Percentiles rank a stretch among this genome's conserved stretches.
Conservation (phyloP, 495 filamentous ascomycete species). For the Arthonia radiata region DNA sequence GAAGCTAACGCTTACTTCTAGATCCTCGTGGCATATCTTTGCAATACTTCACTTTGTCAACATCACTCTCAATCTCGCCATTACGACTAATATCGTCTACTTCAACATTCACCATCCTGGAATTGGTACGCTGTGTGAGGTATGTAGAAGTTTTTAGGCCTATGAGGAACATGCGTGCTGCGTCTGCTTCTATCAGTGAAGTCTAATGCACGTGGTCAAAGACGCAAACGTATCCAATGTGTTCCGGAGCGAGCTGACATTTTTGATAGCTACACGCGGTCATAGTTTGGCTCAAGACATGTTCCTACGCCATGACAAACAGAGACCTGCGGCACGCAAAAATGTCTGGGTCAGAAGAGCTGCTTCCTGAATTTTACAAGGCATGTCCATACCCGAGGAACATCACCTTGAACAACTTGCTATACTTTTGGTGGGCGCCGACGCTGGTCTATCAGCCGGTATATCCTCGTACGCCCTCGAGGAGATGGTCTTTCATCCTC, state of each 20-base stretch:
- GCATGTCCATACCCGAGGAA: slow-evolving; percentile 76
- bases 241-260: too few relatives aligned
- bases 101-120: slow-evolving; percentile 74
- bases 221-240: too few relatives aligned
- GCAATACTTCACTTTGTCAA: slow-evolving; percentile 61
- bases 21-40: slow-evolving; percentile 51
- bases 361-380: slow-evolving; percentile 54
- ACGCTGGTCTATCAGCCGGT: slow-evolving; percentile 93
- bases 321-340: slow-evolving; percentile 78
- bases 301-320: slow-evolving; percentile 91
- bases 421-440: slow-evolving; percentile 93
- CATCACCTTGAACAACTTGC: slow-evolving; percentile 62
- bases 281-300: slow-evolving; percentile 85
- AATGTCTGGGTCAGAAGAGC: slow-evolving; percentile 36
- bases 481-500: slow-evolving; percentile 65
- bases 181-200: too few relatives aligned
- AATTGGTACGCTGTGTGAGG: slow-evolving; percentile 78
- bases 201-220: too few relatives aligned
- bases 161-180: too few relatives aligned
- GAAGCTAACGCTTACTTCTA: too few relatives aligned
- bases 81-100: slow-evolving; percentile 72
- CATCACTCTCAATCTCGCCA: slow-evolving; percentile 48
- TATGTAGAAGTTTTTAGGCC: too few relatives aligned
- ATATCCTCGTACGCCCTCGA: slow-evolving; percentile 54
- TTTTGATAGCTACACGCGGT: slow-evolving; percentile 77